Conservation (phyloP, 2,329 filamentous ascomycete genomes). For the Aspergillus fumigatiaffinis region DNA sequence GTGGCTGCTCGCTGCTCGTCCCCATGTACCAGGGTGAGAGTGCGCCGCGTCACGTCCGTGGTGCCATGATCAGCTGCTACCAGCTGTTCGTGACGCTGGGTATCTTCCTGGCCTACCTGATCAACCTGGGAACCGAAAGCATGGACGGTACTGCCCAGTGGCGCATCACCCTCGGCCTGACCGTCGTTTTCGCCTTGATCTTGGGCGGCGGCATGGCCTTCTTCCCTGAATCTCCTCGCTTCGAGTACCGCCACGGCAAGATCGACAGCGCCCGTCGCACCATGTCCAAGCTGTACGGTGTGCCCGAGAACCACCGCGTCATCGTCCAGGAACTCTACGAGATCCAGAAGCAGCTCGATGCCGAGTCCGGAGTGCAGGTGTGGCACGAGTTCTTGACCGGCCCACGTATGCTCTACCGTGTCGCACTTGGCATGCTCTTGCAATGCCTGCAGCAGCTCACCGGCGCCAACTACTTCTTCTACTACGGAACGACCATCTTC, state of each 20-base stretch:
- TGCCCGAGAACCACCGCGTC: conserved; percentile 50
- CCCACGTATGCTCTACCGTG: conserved; percentile 42
- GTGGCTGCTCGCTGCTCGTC: conserved; percentile 39
- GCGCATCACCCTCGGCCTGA: conserved; percentile 53
- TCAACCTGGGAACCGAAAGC: conserved; percentile 45
- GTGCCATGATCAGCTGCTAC: conserved; percentile 41
- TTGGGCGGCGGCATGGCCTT: conserved; percentile 53
- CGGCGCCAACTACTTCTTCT: conserved; percentile 47
- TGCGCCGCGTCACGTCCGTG: conserved; percentile 43
- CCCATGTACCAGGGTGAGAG: conserved; percentile 47
- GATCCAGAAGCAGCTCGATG: conserved; percentile 46
- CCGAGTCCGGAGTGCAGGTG: conserved; percentile 6
- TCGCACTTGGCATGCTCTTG: conserved; percentile 38
- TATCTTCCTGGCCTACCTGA: conserved; percentile 44
- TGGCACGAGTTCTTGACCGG: conserved; percentile 39
- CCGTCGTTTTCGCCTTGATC: conserved; percentile 53
- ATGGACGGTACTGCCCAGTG: conserved; percentile 39
- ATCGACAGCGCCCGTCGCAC: conserved; percentile 49
- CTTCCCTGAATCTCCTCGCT: conserved; percentile 56
- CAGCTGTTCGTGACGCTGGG: conserved; percentile 47
- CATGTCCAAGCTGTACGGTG: conserved; percentile 52
- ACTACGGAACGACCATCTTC: conserved; percentile 54
- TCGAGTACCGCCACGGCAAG: conserved; percentile 55
- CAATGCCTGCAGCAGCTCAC: conserved; percentile 44
- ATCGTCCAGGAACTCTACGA: conserved; percentile 52